Evolutionary conservation across 371 early-diverging fungal species (phyloP), one percentile per base, ranked within the genome.

Genomic region (Rhizomucor pusillus): DNA sequence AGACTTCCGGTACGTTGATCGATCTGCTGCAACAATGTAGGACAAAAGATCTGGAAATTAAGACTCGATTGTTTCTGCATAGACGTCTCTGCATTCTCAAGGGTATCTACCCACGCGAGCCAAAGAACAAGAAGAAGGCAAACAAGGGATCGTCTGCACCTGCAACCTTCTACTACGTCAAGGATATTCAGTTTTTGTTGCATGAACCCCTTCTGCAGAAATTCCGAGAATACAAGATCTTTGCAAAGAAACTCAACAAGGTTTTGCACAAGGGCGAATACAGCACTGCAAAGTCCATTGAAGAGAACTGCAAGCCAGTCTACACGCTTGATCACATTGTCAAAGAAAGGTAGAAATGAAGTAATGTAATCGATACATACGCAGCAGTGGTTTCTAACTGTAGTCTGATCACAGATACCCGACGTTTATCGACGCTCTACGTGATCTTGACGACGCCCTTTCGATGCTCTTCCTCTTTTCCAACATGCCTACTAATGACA

Each of bases 11-110:
- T 90, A 75, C 34, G 62, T 18, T 29, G n/a, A 29, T 16, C 34
- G 3, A 18, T 20, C n/a, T n/a, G n/a, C n/a, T n/a, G n/a, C n/a
- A n/a, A n/a, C n/a, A n/a, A n/a, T 37, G 24, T 24, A 29, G n/a
- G 29, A 29, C 18, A 52, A 20, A 18, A n/a, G 22, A 35, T 5
- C 20, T 6, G 11, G 18, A 37, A 50, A 50, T 5, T 22, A 18
- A 40, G 1, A 29, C 13, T n/a, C 16, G 25, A n/a, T n/a, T n/a
- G n/a, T n/a, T n/a, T n/a, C n/a, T n/a, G n/a, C n/a, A 19, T 59
- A 88, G 98, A 72, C 94, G 97, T 41, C 81, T 98, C 52, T 97
- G 97, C 79, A 98, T 98, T 67, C 75, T 98, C 59, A 98, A 98
- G 79, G 99, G 99, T 33, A 91, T 98, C 57, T 97, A 97, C 75